Evolutionary conservation across 2,329 filamentous ascomycete genomes (phyloP), one percentile per base, ranked within the genome.

Genomic region (Sclerotinia subarctica): DNA sequence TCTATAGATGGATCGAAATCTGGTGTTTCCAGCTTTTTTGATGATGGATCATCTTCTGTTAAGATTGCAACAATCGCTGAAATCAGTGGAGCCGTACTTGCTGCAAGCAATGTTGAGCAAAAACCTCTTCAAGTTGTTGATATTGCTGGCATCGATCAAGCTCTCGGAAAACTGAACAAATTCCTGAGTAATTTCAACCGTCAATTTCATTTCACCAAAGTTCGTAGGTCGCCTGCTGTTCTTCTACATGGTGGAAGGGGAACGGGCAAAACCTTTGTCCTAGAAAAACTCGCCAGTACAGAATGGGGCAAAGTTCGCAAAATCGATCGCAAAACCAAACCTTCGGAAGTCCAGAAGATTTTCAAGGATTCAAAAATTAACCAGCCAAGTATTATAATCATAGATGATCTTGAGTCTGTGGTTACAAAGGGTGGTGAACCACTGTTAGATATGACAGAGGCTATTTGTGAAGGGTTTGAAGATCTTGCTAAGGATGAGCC

Each of bases 231-330:
- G 11, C 77, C 76, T 80, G 80, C 81, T 76, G 67, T 74, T 72
- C 54, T 84, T 77, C 67, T 97, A 5, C 89, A 96, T 76, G 94
- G 94, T 19, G 89, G 91, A 24, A 86, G 87, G 70, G 94, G 94
- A 15, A 96, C 92, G 0, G 94, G 94, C 32, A 97, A 97, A 80
- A 90, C 88, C 0, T 84, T 90, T 71, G 81, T 97, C 0, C 81
- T 97, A 1, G 78, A 89, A 21, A 85, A 86, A 44, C 82, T 97
- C 26, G 85, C 88, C 11, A 83, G 82, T 8, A 86, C 88, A 0
- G 84, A 84, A 68, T 97, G 93, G 91, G 87, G 86, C 29, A 86
- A 85, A 52, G 86, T 93, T 0, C 84, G 90, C 72, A 84, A 81
- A 66, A 81, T 94, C 66, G 81, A 84, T 66, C 80, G 81, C 8